Percentiles rank a stretch among this genome's conserved stretches.
These are phyloP conservation scores for Amphicarpaea edgeworthii DNA, from an alignment of 306 rosid species.

Conservation along the genomic window DNA sequence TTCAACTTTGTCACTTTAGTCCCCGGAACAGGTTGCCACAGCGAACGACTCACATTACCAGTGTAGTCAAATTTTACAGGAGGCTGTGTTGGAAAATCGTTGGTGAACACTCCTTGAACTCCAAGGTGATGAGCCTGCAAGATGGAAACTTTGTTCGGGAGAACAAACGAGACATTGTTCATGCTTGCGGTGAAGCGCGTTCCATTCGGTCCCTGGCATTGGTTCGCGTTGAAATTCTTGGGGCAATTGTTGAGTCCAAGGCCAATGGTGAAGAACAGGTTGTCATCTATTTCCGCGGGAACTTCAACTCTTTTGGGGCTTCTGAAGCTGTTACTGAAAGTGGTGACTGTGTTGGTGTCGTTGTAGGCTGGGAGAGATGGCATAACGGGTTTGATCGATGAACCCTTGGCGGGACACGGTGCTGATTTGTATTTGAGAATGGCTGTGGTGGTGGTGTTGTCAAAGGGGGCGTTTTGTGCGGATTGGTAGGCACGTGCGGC, in stretches of 20 bases:
- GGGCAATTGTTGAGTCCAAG: slow-evolving; percentile 88
- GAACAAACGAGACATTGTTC: slow-evolving; percentile 85
- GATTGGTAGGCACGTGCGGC: slow-evolving; percentile 88
- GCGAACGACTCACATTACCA: slow-evolving; percentile 81
- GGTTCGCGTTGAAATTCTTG: slow-evolving; percentile 41
- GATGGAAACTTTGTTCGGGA: slow-evolving; percentile 67
- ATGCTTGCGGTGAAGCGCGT: slow-evolving; percentile 89
- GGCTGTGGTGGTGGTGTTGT: slow-evolving; percentile 91
- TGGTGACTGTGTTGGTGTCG: slow-evolving; percentile 84
- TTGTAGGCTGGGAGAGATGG: slow-evolving; percentile 78
- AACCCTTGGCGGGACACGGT: slow-evolving; percentile 64
- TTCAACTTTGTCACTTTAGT: slow-evolving; percentile 70
- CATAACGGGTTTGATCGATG: slow-evolving; percentile 57
- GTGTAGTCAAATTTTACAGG: slow-evolving; percentile 78
- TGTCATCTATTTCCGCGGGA: slow-evolving; percentile 72
- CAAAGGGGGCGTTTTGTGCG: slow-evolving; percentile 76
- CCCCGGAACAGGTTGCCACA: slow-evolving; percentile 78
- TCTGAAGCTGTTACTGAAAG: slow-evolving; percentile 66
- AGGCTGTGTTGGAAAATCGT: slow-evolving; percentile 83
- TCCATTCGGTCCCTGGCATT: slow-evolving; percentile 91
- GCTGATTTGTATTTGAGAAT: slow-evolving; percentile 79
- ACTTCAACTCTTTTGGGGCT: slow-evolving; percentile 66
- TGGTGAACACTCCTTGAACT: slow-evolving; percentile 70
- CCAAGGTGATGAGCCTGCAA: slow-evolving; percentile 76
- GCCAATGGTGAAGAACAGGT: slow-evolving; percentile 78